A percentile compares a stretch with the other conserved stretches of the same genome.
phyloP scores from a whole-genome alignment of 139 green algal genomes.

The Chlamydomonas incerta region DNA sequence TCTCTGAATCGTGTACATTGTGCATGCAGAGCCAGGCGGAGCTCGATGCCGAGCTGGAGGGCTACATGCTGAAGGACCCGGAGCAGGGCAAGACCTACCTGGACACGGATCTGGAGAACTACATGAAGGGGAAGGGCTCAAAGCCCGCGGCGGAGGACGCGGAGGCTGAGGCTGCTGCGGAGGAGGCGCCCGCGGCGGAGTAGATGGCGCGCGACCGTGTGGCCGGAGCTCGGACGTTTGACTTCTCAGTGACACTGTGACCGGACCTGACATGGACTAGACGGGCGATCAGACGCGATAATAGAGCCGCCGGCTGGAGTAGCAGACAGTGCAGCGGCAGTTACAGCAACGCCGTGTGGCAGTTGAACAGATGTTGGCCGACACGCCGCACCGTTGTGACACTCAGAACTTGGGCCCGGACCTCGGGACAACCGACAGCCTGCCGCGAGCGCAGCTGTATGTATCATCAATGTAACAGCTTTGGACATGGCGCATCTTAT shows the following conservation, averaged over 20 bases:
- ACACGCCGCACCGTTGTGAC: no score
- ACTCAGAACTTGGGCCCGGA: background rate
- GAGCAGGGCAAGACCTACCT: conserved; percentile 36
- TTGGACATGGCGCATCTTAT: no score
- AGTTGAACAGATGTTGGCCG: no score
- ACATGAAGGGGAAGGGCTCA: conserved; percentile 42
- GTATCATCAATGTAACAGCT: no score
- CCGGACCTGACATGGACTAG: no score
- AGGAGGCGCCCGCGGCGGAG: conserved; percentile 6
- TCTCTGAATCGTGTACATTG: no score
- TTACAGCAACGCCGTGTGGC: no score
- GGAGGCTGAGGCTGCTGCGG: background rate
- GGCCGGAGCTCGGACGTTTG: no score
- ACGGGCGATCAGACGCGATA: no score
- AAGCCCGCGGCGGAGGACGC: background rate
- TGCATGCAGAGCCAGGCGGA: conserved; percentile 8
- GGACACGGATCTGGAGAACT: conserved; percentile 49
- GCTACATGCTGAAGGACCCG: conserved; percentile 55
- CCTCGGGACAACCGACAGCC: background rate
- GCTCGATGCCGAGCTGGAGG: conserved; percentile 53
- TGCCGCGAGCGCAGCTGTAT: background rate
- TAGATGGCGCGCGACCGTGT: background rate
- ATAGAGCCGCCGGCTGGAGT: no score
- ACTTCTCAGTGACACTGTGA: no score
- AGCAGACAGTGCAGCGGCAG: no score